Percentiles rank a stretch among this genome's conserved stretches.
phyloP scores from a whole-genome alignment of 2,329 filamentous ascomycete species.

The Didymella pinodella region DNA sequence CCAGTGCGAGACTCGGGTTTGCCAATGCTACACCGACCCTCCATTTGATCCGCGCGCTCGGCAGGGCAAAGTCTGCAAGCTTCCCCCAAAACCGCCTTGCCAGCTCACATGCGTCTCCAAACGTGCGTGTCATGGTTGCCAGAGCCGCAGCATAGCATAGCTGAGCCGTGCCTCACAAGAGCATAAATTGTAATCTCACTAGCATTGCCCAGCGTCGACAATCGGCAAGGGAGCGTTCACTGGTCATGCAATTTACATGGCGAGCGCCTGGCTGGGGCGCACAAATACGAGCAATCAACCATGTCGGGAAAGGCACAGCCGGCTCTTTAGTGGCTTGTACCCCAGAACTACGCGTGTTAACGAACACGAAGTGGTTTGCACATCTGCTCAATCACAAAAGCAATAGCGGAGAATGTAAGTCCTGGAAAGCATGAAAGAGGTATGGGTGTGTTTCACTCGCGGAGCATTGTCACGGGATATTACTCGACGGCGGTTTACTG shows the following conservation, averaged over 20 bases:
- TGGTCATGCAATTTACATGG: constrained; percentile 10
- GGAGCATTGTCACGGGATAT: not conserved
- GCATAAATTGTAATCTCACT: constrained; percentile 18
- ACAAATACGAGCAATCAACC: constrained; percentile 34
- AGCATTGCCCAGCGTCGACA: constrained; percentile 3
- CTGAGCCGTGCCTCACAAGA: constrained; percentile 5
- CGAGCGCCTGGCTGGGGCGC: constrained; percentile 10
- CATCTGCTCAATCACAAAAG: not conserved
- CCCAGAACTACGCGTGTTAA: constrained; percentile 23
- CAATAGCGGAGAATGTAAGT: not conserved
- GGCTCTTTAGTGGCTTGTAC: constrained; percentile 27
- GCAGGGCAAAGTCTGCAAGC: constrained; percentile 3
- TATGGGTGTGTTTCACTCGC: not conserved
- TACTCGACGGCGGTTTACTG: not conserved
- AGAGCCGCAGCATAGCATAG: constrained; percentile 20
- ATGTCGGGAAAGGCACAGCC: constrained; percentile 27
- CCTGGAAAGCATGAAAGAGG: not conserved
- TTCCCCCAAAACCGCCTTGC: not conserved
- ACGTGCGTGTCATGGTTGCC: constrained; percentile 30
- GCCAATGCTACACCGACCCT: constrained; percentile 6
- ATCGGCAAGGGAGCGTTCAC: constrained; percentile 6
- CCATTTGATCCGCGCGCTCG: constrained; percentile 26
- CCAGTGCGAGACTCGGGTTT: not conserved
- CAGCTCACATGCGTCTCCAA: constrained; percentile 23
- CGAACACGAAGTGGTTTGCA: constrained; percentile 18